Evolutionary conservation across 768 basidiomycete species (phyloP).

Genomic region (Boletus insuetus): DNA sequence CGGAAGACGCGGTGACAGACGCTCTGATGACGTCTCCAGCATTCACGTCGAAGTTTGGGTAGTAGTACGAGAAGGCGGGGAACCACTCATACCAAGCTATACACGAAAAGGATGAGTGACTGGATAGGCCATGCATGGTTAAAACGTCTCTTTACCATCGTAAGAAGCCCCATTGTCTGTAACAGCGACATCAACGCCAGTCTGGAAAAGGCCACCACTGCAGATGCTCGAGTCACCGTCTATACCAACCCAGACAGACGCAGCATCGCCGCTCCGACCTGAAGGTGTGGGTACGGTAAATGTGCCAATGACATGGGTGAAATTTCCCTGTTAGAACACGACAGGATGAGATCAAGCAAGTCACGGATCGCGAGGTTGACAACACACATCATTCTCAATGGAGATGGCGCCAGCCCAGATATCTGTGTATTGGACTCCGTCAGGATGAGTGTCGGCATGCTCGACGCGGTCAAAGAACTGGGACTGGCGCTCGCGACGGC

Average conservation of each 20-base stretch:
- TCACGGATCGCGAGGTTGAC: neutral
- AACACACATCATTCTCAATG: neutral
- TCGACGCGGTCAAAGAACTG: neutral
- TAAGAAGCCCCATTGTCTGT: neutral
- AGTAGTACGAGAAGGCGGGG: neutral
- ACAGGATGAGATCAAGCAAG: neutral
- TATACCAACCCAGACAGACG: slow-evolving; percentile 7
- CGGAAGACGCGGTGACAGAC: neutral
- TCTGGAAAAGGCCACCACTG: neutral
- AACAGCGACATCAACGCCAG: slow-evolving; percentile 1
- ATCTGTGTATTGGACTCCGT: neutral
- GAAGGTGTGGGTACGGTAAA: neutral
- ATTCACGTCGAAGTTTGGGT: neutral
- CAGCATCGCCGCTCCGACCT: neutral
- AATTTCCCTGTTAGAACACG: slow-evolving; percentile 1
- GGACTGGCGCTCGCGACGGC: neutral
- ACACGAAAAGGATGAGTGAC: neutral
- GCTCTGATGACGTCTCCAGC: slow-evolving; percentile 6
- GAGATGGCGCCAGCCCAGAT: slow-evolving; percentile 5
- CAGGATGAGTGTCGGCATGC: neutral
- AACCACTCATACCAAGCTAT: slow-evolving; percentile 14
- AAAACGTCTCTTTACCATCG: neutral
- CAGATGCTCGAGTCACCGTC: slow-evolving; percentile 1
- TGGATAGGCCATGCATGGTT: neutral
- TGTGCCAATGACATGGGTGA: slow-evolving; percentile 1